Conservation (phyloP, 1,139 yeast species). For the Blastobotrys aristatus region DNA sequence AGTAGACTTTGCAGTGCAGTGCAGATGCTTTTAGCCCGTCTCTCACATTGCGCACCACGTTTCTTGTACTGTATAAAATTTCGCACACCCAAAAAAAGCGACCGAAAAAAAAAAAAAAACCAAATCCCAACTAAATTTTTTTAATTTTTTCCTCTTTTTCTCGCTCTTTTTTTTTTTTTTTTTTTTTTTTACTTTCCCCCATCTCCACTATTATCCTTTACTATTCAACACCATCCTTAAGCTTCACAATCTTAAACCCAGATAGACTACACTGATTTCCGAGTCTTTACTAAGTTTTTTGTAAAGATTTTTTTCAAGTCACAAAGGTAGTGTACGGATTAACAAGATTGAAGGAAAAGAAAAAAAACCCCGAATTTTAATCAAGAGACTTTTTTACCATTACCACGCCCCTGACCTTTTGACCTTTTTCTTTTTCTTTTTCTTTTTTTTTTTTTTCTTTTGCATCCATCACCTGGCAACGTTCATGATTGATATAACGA, state of each 20-base stretch:
- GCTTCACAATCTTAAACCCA: not conserved
- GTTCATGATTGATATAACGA: too few species aligned
- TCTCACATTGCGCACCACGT: too few species aligned
- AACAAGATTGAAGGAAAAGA: too few species aligned
- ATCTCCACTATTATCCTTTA: not conserved
- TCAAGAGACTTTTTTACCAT: not conserved
- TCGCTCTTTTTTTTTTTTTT: not conserved
- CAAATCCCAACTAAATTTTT: not conserved
- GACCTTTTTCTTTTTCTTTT: too few species aligned
- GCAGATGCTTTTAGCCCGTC: too few species aligned
- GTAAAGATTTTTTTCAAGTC: not conserved
- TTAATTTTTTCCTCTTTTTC: slow-evolving; percentile 1
- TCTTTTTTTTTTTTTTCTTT: not conserved
- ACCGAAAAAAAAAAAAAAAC: not conserved
- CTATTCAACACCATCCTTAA: not conserved
- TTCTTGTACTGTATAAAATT: too few species aligned
- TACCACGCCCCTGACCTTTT: not conserved
- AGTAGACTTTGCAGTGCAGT: too few species aligned
- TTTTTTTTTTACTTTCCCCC: not conserved
- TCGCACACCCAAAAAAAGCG: too few species aligned
- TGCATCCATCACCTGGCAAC: not conserved
- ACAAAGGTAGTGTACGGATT: too few species aligned
- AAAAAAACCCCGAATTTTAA: not conserved
- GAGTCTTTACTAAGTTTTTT: not conserved
- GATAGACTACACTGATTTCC: not conserved